Percentiles rank a stretch among this genome's conserved stretches.
Conservation (phyloP, 495 filamentous ascomycete species). For the Neurospora hispaniola region DNA sequence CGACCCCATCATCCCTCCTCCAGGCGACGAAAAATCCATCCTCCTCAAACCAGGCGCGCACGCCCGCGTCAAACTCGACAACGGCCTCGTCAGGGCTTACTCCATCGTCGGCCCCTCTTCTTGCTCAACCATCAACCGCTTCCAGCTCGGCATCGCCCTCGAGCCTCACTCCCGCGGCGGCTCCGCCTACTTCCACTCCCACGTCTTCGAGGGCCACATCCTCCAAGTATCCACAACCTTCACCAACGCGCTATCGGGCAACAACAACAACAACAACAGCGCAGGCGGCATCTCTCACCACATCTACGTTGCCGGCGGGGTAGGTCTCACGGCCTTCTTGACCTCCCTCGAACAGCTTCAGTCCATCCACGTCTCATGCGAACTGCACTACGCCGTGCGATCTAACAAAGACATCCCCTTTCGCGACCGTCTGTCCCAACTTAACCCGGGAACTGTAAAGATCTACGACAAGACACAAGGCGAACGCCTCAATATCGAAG, state of each 20-base stretch:
- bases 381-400: conserved; percentile 40
- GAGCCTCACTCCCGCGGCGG: conserved; percentile 36
- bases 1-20: not conserved
- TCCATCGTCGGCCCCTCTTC: conserved; percentile 28
- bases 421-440: conserved; percentile 22
- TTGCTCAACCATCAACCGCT: conserved; percentile 13
- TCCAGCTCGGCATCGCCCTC: conserved; percentile 38
- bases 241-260: conserved; percentile 23
- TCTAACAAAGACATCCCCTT: conserved; percentile 33
- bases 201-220: conserved; percentile 32
- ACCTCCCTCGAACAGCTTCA: conserved; percentile 22
- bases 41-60: conserved; percentile 27
- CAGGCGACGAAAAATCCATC: not conserved
- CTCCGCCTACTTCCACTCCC: conserved; percentile 34
- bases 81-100: conserved; percentile 34
- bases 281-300: conserved; percentile 31
- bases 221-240: conserved; percentile 34
- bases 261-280: not conserved
- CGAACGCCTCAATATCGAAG: conserved; percentile 34
- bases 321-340: conserved; percentile 45
- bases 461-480: conserved; percentile 39
- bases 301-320: conserved; percentile 41
- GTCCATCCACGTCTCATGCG: conserved; percentile 32
- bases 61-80: conserved; percentile 35
- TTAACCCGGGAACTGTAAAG: conserved; percentile 22